A percentile compares a stretch with the other conserved stretches of the same genome.
Conservation (phyloP, 257 asterid genomes). For the Echium plantagineum region DNA sequence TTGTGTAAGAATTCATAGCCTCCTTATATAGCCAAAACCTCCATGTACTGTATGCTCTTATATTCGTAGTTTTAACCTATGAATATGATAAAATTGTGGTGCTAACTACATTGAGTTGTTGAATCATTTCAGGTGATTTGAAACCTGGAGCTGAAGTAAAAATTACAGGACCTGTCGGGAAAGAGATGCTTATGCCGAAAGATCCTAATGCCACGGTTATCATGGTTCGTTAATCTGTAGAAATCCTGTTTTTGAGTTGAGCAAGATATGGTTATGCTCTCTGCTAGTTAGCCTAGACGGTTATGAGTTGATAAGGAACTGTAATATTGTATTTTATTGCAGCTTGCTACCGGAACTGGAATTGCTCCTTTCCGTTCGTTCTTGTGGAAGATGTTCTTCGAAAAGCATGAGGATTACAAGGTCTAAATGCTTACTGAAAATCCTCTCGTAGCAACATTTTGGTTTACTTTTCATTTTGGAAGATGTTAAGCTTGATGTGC, state of each 20-base stretch:
- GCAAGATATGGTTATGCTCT: not conserved
- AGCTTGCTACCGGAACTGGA: constrained; percentile 98
- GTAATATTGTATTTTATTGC: constrained; percentile 13
- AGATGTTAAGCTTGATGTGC: too few species aligned
- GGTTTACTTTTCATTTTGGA: not conserved
- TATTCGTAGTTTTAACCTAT: too few species aligned
- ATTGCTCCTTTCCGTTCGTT: constrained; percentile 94
- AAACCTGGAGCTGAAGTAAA: constrained; percentile 78
- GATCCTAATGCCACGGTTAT: constrained; percentile 81
- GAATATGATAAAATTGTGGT: too few species aligned
- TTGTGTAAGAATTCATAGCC: constrained; percentile 47
- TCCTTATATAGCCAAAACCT: not conserved
- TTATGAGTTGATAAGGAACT: constrained; percentile 8
- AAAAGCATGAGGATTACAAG: constrained; percentile 84
- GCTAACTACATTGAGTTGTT: constrained; percentile 1
- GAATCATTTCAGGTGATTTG: constrained; percentile 59
- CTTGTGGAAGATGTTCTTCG: constrained; percentile 96
- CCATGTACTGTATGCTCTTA: not conserved
- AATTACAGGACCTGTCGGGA: constrained; percentile 95
- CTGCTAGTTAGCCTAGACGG: not conserved
- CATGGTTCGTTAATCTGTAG: constrained; percentile 33
- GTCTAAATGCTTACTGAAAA: constrained; percentile 17
- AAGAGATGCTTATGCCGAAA: constrained; percentile 97
- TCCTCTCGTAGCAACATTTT: not conserved
- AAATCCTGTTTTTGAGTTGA: constrained; percentile 1